phyloP scores from a whole-genome alignment of 176 grass and related monocot species.

The Oryza coarctata region DNA sequence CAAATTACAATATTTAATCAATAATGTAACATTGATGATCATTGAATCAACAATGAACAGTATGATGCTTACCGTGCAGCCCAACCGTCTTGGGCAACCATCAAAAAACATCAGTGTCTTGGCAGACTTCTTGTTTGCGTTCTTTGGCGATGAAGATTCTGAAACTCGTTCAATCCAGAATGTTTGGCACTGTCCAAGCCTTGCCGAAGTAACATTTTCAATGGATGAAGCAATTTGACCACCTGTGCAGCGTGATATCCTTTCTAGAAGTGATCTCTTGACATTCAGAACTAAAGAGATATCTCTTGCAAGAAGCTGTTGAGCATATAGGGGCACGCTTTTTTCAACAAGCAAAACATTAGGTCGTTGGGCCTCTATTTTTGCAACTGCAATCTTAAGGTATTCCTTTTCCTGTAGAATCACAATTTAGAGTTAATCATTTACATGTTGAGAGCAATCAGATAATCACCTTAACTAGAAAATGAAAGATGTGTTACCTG shows the following conservation, averaged over 20 bases:
- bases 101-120: slow-evolving; percentile 99
- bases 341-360: slow-evolving; percentile 97
- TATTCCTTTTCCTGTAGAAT: slow-evolving; percentile 78
- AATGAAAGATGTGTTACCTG: slow-evolving; percentile 47
- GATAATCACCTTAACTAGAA: slow-evolving; percentile 11
- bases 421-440: slow-evolving; percentile 31
- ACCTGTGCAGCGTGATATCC: slow-evolving; percentile 85
- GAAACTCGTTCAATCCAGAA: slow-evolving; percentile 82
- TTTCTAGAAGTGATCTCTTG: slow-evolving; percentile 84
- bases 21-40: slow-evolving; percentile 9
- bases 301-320: slow-evolving; percentile 84
- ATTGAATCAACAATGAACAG: neutral
- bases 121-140: slow-evolving; percentile 58
- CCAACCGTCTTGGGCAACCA: slow-evolving; percentile 90
- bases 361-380: slow-evolving; percentile 71
- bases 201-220: slow-evolving; percentile 55
- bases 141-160: slow-evolving; percentile 48
- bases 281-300: slow-evolving; percentile 95
- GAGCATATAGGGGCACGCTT: slow-evolving; percentile 79
- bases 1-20: neutral
- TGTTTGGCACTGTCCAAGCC: slow-evolving; percentile 71
- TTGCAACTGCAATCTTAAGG: slow-evolving; percentile 68
- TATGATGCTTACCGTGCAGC: slow-evolving; percentile 87
- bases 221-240: slow-evolving; percentile 76
- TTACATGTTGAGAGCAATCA: slow-evolving; percentile 16